Evolutionary conservation across 2,329 filamentous ascomycete genomes (phyloP), one percentile per base, ranked within the genome.

Genomic region (Cercospora sp.): DNA sequence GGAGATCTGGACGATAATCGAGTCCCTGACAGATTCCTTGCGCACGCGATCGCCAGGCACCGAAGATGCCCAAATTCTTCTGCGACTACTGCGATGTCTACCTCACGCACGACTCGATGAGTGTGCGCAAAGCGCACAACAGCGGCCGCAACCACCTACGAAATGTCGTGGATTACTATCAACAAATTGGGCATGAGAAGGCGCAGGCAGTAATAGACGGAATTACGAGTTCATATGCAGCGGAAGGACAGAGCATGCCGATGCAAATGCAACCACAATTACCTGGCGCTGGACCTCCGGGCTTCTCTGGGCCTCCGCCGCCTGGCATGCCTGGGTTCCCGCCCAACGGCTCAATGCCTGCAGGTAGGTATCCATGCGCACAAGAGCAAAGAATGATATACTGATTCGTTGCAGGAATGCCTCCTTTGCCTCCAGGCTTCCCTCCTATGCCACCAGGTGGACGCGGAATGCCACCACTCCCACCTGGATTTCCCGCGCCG

Each of bases 81-180:
- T 78, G 94, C 86, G 95, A 99, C 82, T 99, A 99, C 83, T 99
- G 95, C 88, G 95, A 99, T 91, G 95, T 99, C 81, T 99, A 99
- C 87, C 91, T 99, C 76, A 99, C 95, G 74, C 95, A 99, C 87
- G 95, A 99, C 86, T 97, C 93, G 57, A 98, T 98, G 94, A 97
- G 93, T 83, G 95, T 99, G 82, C 94, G 95, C 77, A 98, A 98
- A 85, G 95, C 95, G 61, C 95, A 99, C 83, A 99, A 99, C 85
- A 91, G 89, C 79, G 95, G 95, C 71, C 89, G 94, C 76, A 99
- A 99, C 84, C 95, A 99, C 79, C 84, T 99, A 71, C 92, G 95
- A 78, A 99, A 99, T 81, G 95, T 99, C 32, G 91, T 97, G 76
- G 94, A 97, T 79, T 99, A 99, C 84, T 99, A 99, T 81, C 94